A percentile compares a stretch with the other conserved stretches of the same genome.
These are phyloP conservation scores for Pochonia chlamydosporia DNA, from an alignment of 2,329 filamentous ascomycete genomes.

Conservation along the genomic window DNA sequence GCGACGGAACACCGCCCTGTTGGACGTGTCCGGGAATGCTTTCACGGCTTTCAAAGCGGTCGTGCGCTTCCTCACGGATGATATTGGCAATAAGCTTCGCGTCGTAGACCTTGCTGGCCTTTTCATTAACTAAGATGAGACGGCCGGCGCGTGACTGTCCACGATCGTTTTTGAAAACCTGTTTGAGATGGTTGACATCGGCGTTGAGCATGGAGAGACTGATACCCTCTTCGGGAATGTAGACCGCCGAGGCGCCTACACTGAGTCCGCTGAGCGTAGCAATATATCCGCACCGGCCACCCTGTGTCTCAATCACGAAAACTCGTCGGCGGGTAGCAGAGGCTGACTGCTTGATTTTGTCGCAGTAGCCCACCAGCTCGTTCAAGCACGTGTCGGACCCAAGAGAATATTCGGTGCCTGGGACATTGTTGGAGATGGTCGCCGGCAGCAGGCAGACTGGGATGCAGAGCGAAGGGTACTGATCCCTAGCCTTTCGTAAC, in stretches of 20 bases:
- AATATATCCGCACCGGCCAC: constrained; percentile 88
- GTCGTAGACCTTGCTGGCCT: constrained; percentile 81
- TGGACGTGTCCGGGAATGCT: constrained; percentile 92
- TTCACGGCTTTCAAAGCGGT: constrained; percentile 86
- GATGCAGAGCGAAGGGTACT: constrained; percentile 84
- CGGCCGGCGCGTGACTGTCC: constrained; percentile 88
- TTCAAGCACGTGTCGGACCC: constrained; percentile 97
- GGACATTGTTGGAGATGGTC: constrained; percentile 98
- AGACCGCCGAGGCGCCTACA: constrained; percentile 89
- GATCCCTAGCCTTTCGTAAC: constrained; percentile 70
- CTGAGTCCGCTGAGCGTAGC: constrained; percentile 84
- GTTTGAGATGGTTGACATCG: constrained; percentile 83
- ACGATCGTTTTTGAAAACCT: constrained; percentile 78
- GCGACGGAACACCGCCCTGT: constrained; percentile 85
- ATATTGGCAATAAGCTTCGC: constrained; percentile 94
- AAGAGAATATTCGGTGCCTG: constrained; percentile 93
- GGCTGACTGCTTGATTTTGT: constrained; percentile 95
- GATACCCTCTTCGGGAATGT: constrained; percentile 95
- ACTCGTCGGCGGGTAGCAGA: constrained; percentile 89
- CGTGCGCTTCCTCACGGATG: constrained; percentile 87
- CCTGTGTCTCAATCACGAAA: constrained; percentile 97
- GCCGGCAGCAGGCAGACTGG: constrained; percentile 87
- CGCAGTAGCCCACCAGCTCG: constrained; percentile 89
- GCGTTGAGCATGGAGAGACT: constrained; percentile 85
- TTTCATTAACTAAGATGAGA: constrained; percentile 94